Evolutionary conservation across 2,329 filamentous ascomycete species (phyloP).

Genomic region (Pseudofabraea citricarpa): DNA sequence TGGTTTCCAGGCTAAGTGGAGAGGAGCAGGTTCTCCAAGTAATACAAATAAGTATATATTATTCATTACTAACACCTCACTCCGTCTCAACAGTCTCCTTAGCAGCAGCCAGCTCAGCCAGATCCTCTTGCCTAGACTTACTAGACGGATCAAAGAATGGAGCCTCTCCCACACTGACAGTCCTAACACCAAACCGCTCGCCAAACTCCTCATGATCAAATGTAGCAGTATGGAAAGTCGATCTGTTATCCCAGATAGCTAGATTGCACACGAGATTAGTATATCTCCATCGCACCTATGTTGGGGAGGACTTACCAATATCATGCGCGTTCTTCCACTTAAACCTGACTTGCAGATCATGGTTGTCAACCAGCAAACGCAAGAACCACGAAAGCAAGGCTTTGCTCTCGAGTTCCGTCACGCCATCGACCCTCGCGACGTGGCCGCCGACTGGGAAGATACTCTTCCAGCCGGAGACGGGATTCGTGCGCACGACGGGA

Average conservation of each 20-base stretch:
- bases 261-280: background rate
- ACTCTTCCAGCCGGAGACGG: slow-evolving; percentile 52
- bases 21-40: no score
- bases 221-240: slow-evolving; percentile 48
- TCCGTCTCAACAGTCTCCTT: background rate
- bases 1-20: no score
- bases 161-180: slow-evolving; percentile 45
- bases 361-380: slow-evolving; percentile 46
- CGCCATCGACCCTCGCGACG: slow-evolving; percentile 44
- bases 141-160: slow-evolving; percentile 45
- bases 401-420: slow-evolving; percentile 43
- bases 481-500: slow-evolving; percentile 51
- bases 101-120: slow-evolving; percentile 16
- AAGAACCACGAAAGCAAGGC: slow-evolving; percentile 47
- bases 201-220: slow-evolving; percentile 46
- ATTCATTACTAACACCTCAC: no score
- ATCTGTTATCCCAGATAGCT: slow-evolving; percentile 54
- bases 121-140: slow-evolving; percentile 35
- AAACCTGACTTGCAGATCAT: slow-evolving; percentile 47
- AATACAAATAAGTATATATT: no score
- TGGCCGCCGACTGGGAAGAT: slow-evolving; percentile 48
- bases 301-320: slow-evolving; percentile 15
- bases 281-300: background rate
- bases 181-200: slow-evolving; percentile 39
- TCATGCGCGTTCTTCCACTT: slow-evolving; percentile 31